phyloP scores from a whole-genome alignment of 768 basidiomycete genomes.

The Russula sp. region DNA sequence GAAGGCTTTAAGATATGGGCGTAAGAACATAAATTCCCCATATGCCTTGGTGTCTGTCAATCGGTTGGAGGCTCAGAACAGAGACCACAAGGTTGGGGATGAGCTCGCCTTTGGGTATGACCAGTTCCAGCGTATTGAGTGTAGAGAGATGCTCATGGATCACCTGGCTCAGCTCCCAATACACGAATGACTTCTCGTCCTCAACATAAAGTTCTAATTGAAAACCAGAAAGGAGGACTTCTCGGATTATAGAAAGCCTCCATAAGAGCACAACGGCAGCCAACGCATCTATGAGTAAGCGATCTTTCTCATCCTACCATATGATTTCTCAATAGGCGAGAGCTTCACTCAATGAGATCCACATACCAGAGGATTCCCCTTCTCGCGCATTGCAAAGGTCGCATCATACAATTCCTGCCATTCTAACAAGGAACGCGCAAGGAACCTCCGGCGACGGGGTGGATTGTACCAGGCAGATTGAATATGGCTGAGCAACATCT shows the following conservation, averaged over 20 bases:
- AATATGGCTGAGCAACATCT: conserved; percentile 55
- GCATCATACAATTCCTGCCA: conserved; percentile 61
- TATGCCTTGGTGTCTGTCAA: conserved; percentile 8
- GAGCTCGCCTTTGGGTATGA: conserved; percentile 35
- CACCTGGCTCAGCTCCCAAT: conserved; percentile 62
- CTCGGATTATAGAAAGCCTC: conserved; percentile 53
- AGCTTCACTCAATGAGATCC: background rate
- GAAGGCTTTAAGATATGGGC: conserved; percentile 12
- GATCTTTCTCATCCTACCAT: conserved; percentile 18
- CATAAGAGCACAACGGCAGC: conserved; percentile 47
- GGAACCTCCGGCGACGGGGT: conserved; percentile 53
- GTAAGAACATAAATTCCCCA: conserved; percentile 2
- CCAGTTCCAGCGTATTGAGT: conserved; percentile 41
- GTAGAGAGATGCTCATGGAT: conserved; percentile 48
- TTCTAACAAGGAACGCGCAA: conserved; percentile 54
- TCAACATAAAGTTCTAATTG: conserved; percentile 65
- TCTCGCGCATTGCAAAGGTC: conserved; percentile 27
- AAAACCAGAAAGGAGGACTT: conserved; percentile 68
- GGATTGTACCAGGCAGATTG: conserved; percentile 63
- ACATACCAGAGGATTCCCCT: conserved; percentile 22
- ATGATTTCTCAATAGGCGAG: background rate
- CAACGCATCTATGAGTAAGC: conserved; percentile 24
- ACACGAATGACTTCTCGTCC: conserved; percentile 65
- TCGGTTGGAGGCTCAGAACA: background rate
- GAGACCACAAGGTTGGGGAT: background rate